phyloP scores from a whole-genome alignment of 768 basidiomycete species.

The Sporobolomyces phaffii region DNA sequence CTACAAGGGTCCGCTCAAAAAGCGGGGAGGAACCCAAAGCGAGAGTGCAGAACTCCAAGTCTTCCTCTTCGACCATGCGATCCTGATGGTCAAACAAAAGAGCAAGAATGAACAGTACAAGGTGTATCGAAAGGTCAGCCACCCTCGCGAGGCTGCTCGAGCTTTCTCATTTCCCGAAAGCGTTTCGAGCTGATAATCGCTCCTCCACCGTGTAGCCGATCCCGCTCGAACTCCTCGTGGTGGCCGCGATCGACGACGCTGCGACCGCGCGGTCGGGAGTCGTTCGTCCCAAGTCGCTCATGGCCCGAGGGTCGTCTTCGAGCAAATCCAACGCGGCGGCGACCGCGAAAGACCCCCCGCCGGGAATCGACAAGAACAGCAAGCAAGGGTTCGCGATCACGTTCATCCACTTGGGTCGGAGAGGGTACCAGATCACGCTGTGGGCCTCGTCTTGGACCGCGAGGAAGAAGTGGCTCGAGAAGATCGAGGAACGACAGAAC shows the following conservation, averaged over 20 bases:
- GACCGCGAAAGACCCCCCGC: slow-evolving; percentile 19
- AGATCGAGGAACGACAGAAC: slow-evolving; percentile 83
- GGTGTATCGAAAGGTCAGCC: slow-evolving; percentile 80
- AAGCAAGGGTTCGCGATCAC: slow-evolving; percentile 89
- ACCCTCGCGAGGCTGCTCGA: background rate
- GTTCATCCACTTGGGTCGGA: slow-evolving; percentile 86
- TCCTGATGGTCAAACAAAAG: slow-evolving; percentile 87
- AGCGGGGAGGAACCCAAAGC: slow-evolving; percentile 63
- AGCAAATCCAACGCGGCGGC: slow-evolving; percentile 26
- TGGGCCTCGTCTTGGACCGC: slow-evolving; percentile 80
- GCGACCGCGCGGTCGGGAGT: slow-evolving; percentile 38
- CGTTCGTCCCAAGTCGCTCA: slow-evolving; percentile 44
- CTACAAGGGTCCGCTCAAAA: slow-evolving; percentile 81
- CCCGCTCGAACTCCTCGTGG: slow-evolving; percentile 81
- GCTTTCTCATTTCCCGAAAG: too few species aligned
- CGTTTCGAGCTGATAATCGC: background rate
- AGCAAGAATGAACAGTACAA: slow-evolving; percentile 86
- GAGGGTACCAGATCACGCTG: slow-evolving; percentile 82
- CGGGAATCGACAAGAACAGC: slow-evolving; percentile 48
- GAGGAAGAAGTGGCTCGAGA: slow-evolving; percentile 90
- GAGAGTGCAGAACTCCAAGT: slow-evolving; percentile 86
- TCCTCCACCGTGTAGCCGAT: slow-evolving; percentile 63
- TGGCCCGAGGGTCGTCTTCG: slow-evolving; percentile 38
- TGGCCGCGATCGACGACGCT: slow-evolving; percentile 64
- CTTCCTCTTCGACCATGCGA: slow-evolving; percentile 92